A percentile compares a stretch with the other conserved stretches of the same genome.
Evolutionary conservation across 352 stramenopile genomes (phyloP).

Genomic region (Globisporangium abappressorium): DNA sequence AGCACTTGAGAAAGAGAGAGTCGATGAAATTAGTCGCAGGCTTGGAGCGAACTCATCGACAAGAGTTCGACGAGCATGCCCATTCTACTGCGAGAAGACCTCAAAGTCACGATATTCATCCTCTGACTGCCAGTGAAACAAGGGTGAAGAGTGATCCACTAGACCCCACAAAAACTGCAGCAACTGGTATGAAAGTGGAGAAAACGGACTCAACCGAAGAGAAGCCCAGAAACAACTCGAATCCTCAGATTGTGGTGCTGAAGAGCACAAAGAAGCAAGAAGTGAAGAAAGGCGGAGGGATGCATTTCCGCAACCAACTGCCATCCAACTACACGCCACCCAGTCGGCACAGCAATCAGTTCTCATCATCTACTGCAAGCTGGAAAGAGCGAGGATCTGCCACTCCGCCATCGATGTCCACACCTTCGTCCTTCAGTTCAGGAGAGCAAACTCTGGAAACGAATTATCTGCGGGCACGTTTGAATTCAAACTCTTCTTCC

Average conservation of each 20-base stretch:
- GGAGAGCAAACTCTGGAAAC: slow-evolving; percentile 8
- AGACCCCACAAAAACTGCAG: neutral
- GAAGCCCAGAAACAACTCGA: slow-evolving; percentile 6
- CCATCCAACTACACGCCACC: slow-evolving; percentile 59
- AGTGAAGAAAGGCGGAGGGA: slow-evolving; percentile 29
- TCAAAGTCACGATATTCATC: neutral
- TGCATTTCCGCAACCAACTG: slow-evolving; percentile 76
- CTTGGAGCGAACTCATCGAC: slow-evolving; percentile 31
- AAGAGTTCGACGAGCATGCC: slow-evolving; percentile 14
- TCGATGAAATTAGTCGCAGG: slow-evolving; percentile 51
- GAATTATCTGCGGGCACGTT: neutral
- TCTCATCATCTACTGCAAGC: slow-evolving; percentile 6
- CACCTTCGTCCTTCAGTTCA: slow-evolving; percentile 18
- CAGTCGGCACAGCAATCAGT: slow-evolving; percentile 18
- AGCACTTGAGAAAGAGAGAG: slow-evolving; percentile 64
- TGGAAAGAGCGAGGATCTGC: slow-evolving; percentile 16
- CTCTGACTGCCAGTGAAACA: neutral
- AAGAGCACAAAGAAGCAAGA: slow-evolving; percentile 34
- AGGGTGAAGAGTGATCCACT: neutral
- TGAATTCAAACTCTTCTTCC: slow-evolving; percentile 15
- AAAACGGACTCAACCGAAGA: slow-evolving; percentile 14
- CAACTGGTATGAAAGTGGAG: slow-evolving; percentile 7
- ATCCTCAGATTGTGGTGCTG: slow-evolving; percentile 11
- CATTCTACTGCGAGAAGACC: neutral
- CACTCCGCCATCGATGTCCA: slow-evolving; percentile 19